Evolutionary conservation across 129 eudicot genomes (phyloP), one percentile per base, ranked within the genome.

Genomic region (Gnaphalium uliginosum): DNA sequence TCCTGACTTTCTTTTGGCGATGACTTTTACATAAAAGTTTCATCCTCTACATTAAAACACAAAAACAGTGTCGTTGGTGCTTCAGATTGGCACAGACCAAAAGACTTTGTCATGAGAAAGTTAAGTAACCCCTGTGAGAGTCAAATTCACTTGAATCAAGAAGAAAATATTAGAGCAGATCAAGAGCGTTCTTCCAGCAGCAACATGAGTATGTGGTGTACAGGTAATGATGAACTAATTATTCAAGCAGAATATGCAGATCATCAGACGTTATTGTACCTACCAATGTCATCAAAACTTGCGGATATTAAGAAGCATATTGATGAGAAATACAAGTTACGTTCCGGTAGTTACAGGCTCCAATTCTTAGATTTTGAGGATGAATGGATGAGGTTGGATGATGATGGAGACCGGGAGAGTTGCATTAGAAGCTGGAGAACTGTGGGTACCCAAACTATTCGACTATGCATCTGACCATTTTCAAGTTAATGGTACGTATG

Each of bases 341-440:
- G 66, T 26, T 10, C 17, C 10, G 66, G 66, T 60, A 3, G 66
- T 60, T 24, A 24, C n/a, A 25, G 2, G 18, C 66, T 60, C 66
- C 66, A 60, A 17, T 60, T 60, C 18, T 60, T 60, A 35, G 66
- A 60, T 60, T 60, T 24, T 60, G 66, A 23, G 35, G 33, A 60
- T 25, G 66, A 60, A 2, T 24, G 32, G 35, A 24, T 24, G 3
- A 9, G 32, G 32, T 32, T 60, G 29, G 29, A 27, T 27, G 29
- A 27, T 27, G 29, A 27, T 27, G 29, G 29, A 27, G 29, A 27
- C 29, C 2, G 1, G 29, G 29, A 27, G 29, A 27, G 29, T 27
- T 27, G 29, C 29, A 27, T 27, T 27, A 27, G 29, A 27, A 27
- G 29, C 29, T 27, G 15, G 61, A 54, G 25, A 54, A 54, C 24